phyloP scores from a whole-genome alignment of 116 monocot genomes.

The Zostera marina region DNA sequence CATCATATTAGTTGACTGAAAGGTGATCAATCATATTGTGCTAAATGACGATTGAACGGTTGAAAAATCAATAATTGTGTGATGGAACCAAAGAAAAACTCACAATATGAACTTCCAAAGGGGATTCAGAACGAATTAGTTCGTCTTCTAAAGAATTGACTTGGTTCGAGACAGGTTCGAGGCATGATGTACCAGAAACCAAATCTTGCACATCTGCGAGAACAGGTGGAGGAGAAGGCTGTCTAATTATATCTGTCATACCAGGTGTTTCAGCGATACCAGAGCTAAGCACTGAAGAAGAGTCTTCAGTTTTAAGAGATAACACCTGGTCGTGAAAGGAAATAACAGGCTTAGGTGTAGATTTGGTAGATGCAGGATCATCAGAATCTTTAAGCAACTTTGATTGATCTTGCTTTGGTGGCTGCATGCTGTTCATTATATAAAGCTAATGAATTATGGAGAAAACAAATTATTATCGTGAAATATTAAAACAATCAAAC shows the following conservation, averaged over 20 bases:
- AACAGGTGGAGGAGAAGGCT: slow-evolving; percentile 81
- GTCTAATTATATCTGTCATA: slow-evolving; percentile 40
- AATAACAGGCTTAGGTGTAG: slow-evolving; percentile 46
- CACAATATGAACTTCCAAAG: slow-evolving; percentile 78
- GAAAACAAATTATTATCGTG: neutral
- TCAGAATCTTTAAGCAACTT: slow-evolving; percentile 15
- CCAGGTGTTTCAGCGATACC: slow-evolving; percentile 21
- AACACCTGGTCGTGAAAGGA: slow-evolving; percentile 50
- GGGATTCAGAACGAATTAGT: slow-evolving; percentile 41
- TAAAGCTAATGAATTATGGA: neutral
- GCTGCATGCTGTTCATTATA: slow-evolving; percentile 22
- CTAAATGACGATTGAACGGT: neutral
- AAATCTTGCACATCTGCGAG: slow-evolving; percentile 69
- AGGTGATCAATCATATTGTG: neutral
- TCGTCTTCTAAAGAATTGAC: slow-evolving; percentile 39
- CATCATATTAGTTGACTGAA: slow-evolving; percentile 77
- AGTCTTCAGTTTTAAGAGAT: slow-evolving; percentile 26
- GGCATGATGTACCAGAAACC: slow-evolving; percentile 15
- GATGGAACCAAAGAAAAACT: slow-evolving; percentile 3
- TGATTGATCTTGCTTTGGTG: slow-evolving; percentile 19
- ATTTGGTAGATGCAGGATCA: slow-evolving; percentile 23
- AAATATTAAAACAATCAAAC: neutral
- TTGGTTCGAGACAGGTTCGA: slow-evolving; percentile 14
- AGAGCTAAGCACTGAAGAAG: slow-evolving; percentile 10
- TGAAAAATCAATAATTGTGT: neutral